Evolutionary conservation across 2,329 filamentous ascomycete genomes (phyloP).

Genomic region (Venturia pyrina): DNA sequence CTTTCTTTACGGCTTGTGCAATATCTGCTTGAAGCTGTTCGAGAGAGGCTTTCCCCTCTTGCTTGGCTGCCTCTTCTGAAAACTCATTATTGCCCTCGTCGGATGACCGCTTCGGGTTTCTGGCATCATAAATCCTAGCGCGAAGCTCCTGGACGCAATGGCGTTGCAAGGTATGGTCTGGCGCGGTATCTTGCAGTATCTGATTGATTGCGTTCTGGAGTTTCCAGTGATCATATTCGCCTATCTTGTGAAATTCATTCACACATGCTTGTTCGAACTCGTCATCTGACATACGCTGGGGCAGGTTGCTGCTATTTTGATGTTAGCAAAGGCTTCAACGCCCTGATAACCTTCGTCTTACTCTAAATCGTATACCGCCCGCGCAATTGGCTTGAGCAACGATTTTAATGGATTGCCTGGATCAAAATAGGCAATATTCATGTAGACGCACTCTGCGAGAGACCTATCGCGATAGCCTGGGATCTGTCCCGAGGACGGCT

Average conservation of each 20-base stretch:
- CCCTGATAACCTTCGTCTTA: background rate
- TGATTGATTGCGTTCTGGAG: background rate
- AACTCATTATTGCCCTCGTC: background rate
- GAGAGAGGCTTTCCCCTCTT: too few species aligned
- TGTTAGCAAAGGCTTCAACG: background rate
- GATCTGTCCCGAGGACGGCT: background rate
- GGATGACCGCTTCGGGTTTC: background rate
- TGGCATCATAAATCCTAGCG: background rate
- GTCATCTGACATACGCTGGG: background rate
- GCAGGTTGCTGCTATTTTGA: background rate
- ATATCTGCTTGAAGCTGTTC: too few species aligned
- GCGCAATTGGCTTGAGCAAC: background rate
- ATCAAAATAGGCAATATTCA: background rate
- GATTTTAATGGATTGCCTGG: background rate
- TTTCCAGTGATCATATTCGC: background rate
- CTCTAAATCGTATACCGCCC: background rate
- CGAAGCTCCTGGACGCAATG: background rate
- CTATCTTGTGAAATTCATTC: background rate
- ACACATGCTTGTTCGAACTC: background rate
- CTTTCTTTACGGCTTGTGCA: too few species aligned
- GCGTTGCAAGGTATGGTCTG: background rate
- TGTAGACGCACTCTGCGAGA: background rate
- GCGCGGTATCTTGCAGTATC: background rate
- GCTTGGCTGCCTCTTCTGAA: too few species aligned
- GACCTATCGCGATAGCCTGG: background rate